These are phyloP conservation scores for Tolypocladium sp. DNA, from an alignment of 2,329 filamentous ascomycete genomes.

Conservation along the genomic window DNA sequence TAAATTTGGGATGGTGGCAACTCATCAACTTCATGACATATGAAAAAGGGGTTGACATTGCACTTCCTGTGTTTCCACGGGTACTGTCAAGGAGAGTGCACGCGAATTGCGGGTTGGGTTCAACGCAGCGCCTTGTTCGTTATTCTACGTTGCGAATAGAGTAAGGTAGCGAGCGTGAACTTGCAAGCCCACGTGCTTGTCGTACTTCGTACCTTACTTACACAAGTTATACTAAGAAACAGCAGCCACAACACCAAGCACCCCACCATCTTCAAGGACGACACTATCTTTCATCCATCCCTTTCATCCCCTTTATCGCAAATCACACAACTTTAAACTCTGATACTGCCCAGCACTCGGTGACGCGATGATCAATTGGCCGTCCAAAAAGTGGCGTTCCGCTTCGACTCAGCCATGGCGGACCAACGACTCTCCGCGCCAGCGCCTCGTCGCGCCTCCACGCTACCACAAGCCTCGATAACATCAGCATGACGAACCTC, in stretches of 20 bases:
- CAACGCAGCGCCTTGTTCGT: too few species aligned
- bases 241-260: background rate
- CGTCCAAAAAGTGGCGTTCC: background rate
- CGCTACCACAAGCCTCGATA: background rate
- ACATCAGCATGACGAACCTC: background rate
- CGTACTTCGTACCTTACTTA: too few species aligned
- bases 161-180: background rate
- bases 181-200: background rate
- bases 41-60: too few species aligned
- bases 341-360: background rate
- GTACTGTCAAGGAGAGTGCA: too few species aligned
- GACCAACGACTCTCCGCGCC: background rate
- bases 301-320: background rate
- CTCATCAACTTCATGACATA: too few species aligned
- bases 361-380: background rate
- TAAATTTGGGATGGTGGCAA: background rate
- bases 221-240: background rate
- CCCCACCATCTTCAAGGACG: background rate
- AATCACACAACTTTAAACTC: background rate
- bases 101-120: too few species aligned
- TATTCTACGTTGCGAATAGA: too few species aligned
- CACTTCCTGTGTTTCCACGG: too few species aligned
- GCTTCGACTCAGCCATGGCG: background rate
- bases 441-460: background rate
- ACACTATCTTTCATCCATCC: background rate